These are phyloP conservation scores for Abelmoschus esculentus DNA, from an alignment of 345 rosid species.

Conservation along the genomic window DNA sequence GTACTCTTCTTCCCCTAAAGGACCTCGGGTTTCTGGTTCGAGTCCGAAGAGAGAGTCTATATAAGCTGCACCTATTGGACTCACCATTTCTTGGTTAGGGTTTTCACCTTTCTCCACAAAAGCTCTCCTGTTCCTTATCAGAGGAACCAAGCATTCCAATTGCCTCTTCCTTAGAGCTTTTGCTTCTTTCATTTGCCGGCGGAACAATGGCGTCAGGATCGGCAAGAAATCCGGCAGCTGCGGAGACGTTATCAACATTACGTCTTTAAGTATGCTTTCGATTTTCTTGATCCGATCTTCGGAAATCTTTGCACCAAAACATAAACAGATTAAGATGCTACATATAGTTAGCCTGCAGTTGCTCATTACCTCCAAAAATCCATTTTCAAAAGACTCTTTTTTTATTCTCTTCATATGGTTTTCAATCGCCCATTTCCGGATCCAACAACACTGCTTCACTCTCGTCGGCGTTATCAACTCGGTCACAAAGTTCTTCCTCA, in stretches of 20 bases:
- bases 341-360: constrained; percentile 68
- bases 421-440: constrained; percentile 66
- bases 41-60: constrained; percentile 69
- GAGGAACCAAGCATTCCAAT: constrained; percentile 69
- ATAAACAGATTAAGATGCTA: constrained; percentile 69
- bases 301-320: constrained; percentile 82
- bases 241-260: constrained; percentile 72
- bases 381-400: constrained; percentile 40
- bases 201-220: constrained; percentile 61
- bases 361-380: constrained; percentile 69
- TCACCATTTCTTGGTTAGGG: constrained; percentile 56
- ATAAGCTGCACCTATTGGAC: constrained; percentile 91
- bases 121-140: constrained; percentile 52
- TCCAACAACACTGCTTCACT: constrained; percentile 81
- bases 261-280: constrained; percentile 67
- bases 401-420: constrained; percentile 62
- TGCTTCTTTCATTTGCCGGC: constrained; percentile 53
- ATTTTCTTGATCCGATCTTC: constrained; percentile 53
- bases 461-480: constrained; percentile 65
- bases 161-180: constrained; percentile 60
- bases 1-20: constrained; percentile 60
- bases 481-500: constrained; percentile 73
- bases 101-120: constrained; percentile 44
- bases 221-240: constrained; percentile 82
- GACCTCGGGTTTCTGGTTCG: constrained; percentile 37